phyloP scores from a whole-genome alignment of 169 alveolate species.

The Eimeria falciformis region DNA sequence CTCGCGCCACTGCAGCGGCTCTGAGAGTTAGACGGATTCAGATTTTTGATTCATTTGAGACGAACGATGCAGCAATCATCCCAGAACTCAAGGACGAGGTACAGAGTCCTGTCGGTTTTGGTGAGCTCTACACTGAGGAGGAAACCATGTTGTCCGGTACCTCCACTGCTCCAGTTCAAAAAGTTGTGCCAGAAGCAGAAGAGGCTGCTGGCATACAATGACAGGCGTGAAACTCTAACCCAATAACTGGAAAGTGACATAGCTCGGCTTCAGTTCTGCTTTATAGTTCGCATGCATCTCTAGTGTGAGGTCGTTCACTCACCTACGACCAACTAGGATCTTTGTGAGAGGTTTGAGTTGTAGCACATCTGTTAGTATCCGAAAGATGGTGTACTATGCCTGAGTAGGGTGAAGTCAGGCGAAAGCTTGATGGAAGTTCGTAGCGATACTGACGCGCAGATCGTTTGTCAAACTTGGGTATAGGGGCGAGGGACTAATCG shows the following conservation, averaged over 20 bases:
- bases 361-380: constrained; percentile 94
- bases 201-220: background rate
- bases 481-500: constrained; percentile 96
- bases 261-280: too few species aligned
- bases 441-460: constrained; percentile 94
- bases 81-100: background rate
- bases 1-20: constrained; percentile 32
- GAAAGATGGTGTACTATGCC: constrained; percentile 95
- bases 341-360: constrained; percentile 86
- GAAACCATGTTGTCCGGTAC: too few species aligned
- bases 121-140: too few species aligned
- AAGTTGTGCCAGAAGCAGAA: constrained; percentile 31
- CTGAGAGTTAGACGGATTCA: background rate
- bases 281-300: too few species aligned
- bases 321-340: constrained; percentile 62
- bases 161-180: background rate
- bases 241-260: too few species aligned
- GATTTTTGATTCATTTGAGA: background rate
- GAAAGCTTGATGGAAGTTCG: constrained; percentile 95
- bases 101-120: background rate
- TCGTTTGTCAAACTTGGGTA: constrained; percentile 94
- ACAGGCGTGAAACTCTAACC: too few species aligned
- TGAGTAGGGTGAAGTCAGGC: constrained; percentile 94
- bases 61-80: constrained; percentile 12
- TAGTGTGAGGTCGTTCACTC: background rate